Evolutionary conservation across 1,139 yeast species (phyloP).

Genomic region (Kodamaea plutei): DNA sequence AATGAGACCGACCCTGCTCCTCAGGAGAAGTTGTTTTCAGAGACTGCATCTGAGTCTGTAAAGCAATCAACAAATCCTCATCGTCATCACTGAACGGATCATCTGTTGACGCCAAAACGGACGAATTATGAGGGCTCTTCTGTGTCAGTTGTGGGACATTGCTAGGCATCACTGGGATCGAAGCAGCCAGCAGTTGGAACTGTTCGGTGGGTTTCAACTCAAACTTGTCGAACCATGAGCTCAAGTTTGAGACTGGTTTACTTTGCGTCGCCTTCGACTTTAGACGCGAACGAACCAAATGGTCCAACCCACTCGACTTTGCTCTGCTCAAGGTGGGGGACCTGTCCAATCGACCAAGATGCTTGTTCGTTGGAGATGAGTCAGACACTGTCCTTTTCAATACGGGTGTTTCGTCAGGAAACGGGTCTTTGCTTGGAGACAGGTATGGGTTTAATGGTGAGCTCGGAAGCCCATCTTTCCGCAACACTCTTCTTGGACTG

Average conservation of each 20-base stretch:
- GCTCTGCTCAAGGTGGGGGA: slow-evolving; percentile 27
- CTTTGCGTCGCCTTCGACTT: slow-evolving; percentile 6
- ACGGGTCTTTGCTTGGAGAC: not conserved
- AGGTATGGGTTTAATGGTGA: slow-evolving; percentile 30
- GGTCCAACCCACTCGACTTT: slow-evolving; percentile 27
- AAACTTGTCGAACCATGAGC: slow-evolving; percentile 34
- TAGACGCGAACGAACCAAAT: slow-evolving; percentile 7
- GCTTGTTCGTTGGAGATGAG: slow-evolving; percentile 14
- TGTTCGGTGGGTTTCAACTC: slow-evolving; percentile 15
- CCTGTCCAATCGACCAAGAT: slow-evolving; percentile 4
- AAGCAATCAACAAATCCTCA: slow-evolving; percentile 16
- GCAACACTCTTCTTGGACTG: slow-evolving; percentile 21
- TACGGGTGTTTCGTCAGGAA: slow-evolving; percentile 16
- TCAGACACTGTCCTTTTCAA: slow-evolving; percentile 28
- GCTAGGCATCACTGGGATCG: not conserved
- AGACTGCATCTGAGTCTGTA: slow-evolving; percentile 3
- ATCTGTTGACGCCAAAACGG: slow-evolving; percentile 9
- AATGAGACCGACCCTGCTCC: too few relatives aligned
- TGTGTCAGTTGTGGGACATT: slow-evolving; percentile 1
- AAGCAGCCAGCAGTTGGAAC: too few relatives aligned
- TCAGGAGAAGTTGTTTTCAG: slow-evolving; percentile 4
- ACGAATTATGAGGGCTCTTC: not conserved
- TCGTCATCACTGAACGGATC: slow-evolving; percentile 39
- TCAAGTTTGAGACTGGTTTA: slow-evolving; percentile 13
- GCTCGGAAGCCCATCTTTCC: slow-evolving; percentile 20